Percentiles rank a stretch among this genome's conserved stretches.
Evolutionary conservation across 768 basidiomycete species (phyloP).

Genomic region (Rhodotorula taiwanensis): DNA sequence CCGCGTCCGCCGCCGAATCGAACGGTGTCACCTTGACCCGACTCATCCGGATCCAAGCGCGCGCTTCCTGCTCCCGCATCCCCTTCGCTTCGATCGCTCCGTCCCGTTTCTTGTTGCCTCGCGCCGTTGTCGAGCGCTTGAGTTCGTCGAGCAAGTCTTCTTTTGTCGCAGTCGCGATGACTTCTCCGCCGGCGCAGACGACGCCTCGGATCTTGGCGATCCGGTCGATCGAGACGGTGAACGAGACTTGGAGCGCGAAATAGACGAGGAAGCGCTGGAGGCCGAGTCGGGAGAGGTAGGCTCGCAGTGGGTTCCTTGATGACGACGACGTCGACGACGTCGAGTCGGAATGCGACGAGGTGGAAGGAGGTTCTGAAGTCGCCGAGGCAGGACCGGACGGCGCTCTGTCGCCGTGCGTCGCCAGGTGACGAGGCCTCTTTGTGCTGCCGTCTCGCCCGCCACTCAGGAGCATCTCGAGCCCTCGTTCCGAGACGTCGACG

Average conservation of each 20-base stretch:
- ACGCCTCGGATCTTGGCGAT: background rate
- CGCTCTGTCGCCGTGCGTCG: too few relatives aligned
- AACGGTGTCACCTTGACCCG: background rate
- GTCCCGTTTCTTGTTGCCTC: too few relatives aligned
- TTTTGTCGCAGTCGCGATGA: background rate
- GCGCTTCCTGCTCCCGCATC: background rate
- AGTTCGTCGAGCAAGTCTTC: too few relatives aligned
- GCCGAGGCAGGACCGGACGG: too few relatives aligned
- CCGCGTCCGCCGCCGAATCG: background rate
- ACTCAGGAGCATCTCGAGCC: background rate
- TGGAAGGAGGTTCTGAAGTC: background rate
- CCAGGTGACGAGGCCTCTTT: too few relatives aligned
- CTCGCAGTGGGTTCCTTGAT: too few relatives aligned
- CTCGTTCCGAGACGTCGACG: background rate
- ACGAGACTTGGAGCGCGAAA: conserved; percentile 2
- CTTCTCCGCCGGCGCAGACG: background rate
- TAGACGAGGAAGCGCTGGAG: conserved; percentile 3
- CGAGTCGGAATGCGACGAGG: too few relatives aligned
- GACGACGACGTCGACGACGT: background rate
- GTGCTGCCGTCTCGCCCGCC: background rate
- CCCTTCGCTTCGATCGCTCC: too few relatives aligned
- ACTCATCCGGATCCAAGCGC: background rate
- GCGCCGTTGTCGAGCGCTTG: too few relatives aligned
- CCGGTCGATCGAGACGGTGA: background rate
- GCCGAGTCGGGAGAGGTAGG: background rate